These are phyloP conservation scores for Datura wrightii DNA, from an alignment of 257 asterid species.

Conservation along the genomic window DNA sequence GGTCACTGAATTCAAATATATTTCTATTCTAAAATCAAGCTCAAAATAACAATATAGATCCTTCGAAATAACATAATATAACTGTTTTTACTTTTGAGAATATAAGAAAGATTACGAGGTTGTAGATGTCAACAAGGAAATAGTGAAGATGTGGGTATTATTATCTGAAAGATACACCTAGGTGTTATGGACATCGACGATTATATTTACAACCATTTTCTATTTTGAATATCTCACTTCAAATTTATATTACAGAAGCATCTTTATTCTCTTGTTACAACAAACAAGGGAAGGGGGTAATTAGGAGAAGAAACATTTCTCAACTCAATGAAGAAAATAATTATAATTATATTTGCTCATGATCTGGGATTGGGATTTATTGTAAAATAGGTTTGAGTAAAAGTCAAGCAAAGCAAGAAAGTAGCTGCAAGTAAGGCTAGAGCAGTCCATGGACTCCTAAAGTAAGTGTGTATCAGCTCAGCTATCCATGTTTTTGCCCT, in stretches of 20 bases:
- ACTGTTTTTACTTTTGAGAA: too few species aligned
- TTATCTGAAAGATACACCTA: too few species aligned
- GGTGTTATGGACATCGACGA: too few species aligned
- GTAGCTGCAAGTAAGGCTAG: constrained; percentile 43
- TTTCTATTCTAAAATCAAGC: too few species aligned
- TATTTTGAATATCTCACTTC: background rate
- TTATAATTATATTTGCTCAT: background rate
- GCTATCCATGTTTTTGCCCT: constrained; percentile 48
- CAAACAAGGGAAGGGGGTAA: background rate
- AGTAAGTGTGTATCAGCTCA: constrained; percentile 41
- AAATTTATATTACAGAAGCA: background rate
- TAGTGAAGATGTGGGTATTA: too few species aligned
- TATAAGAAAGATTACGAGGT: too few species aligned
- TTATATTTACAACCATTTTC: too few species aligned
- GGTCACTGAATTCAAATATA: too few species aligned
- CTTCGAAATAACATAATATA: too few species aligned
- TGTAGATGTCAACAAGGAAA: too few species aligned
- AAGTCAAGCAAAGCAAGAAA: constrained; percentile 40
- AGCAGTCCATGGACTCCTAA: constrained; percentile 51
- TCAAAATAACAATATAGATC: too few species aligned
- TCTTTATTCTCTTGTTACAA: background rate
- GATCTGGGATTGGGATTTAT: constrained; percentile 25
- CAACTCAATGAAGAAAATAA: background rate
- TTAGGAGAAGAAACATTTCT: background rate
- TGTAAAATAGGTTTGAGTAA: constrained; percentile 35